Base-by-base conservation (phyloP, 768 basidiomycete species). In the Russula dissimulans region DNA sequence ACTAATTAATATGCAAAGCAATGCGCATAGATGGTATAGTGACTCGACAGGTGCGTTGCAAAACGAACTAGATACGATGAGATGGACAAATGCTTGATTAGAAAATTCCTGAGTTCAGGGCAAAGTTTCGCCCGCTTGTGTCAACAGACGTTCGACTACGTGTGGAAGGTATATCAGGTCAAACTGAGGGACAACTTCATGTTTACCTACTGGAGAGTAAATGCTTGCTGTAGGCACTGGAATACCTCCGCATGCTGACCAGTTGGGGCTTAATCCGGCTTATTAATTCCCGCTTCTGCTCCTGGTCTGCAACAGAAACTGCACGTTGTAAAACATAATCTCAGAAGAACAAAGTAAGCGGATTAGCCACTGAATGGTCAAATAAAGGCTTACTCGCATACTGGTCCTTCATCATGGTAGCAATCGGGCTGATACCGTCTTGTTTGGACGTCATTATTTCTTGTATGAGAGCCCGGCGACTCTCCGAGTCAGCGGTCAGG, bases 241-340 rank as follows among this genome's bases (percentile, higher is more conserved):
- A 84, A 67, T 83, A 84, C 67, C 81, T 79, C 54, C 86, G 83
- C 78, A 93, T 86, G 69, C 73, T 82, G 36, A 76, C 75, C 29
- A 95, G 76, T 63, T 91, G 82, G 18, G 85, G 82, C 41, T 81
- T 79, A 34, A 91, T 82, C 65, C 79, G 78, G 61, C 69, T 75
- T 64, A 85, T 80, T 38, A 95, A 72, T 11, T 71, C 69, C 51
- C 86, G 84, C 71, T 81, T 82, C 73, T 95, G 92, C 29, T 87
- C 81, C 15, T 80, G 83, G 63, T 86, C 86, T 4, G 81, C 84
- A 18, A 86, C 79, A 22, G 74, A 74, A 55, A 95, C 74, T 2
- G 89, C 87, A 34, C 87, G 81, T 70, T 93, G 91, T 46, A 93
- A 78, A 60, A 94, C 91, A 69, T 92, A 94, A 71, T 93, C 90